Percentiles rank a stretch among this genome's conserved stretches.
These are phyloP conservation scores for Euphorbia tirucalli DNA, from an alignment of 345 rosid species.

Conservation along the genomic window DNA sequence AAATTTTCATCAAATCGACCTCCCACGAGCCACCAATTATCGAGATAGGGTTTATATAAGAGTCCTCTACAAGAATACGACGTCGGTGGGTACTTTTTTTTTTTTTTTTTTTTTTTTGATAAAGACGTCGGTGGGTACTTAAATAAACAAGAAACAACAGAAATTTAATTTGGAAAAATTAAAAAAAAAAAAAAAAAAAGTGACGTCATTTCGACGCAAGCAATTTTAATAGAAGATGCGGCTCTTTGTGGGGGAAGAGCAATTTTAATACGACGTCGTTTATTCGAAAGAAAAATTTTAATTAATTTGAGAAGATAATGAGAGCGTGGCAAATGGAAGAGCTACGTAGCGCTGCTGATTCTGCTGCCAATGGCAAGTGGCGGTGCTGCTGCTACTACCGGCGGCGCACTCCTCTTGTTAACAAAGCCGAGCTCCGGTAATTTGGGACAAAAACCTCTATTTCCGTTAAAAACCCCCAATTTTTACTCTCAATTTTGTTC, in stretches of 20 bases:
- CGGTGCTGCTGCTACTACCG: constrained; percentile 16
- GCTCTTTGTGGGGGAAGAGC: background rate
- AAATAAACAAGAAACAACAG: too few relatives aligned
- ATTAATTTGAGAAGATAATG: constrained; percentile 24
- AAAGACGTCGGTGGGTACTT: too few relatives aligned
- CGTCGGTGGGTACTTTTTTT: too few relatives aligned
- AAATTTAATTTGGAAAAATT: background rate
- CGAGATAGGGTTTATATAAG: background rate
- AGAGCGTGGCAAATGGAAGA: constrained; percentile 43
- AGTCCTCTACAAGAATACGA: background rate
- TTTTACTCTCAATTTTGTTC: too few relatives aligned
- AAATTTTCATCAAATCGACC: background rate
- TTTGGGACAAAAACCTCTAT: background rate
- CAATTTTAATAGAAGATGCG: background rate
- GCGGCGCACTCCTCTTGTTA: constrained; percentile 2
- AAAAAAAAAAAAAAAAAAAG: background rate
- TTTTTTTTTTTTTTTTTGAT: too few relatives aligned
- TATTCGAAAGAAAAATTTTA: background rate
- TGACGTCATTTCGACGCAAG: background rate
- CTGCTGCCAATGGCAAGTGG: background rate
- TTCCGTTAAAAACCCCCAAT: background rate
- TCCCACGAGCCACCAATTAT: background rate
- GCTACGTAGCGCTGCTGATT: constrained; percentile 10
- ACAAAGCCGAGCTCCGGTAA: constrained; percentile 3
- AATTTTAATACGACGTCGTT: too few relatives aligned